Conservation (phyloP, 371 early-diverging fungal species). For the Syncephalastrum monosporum region DNA sequence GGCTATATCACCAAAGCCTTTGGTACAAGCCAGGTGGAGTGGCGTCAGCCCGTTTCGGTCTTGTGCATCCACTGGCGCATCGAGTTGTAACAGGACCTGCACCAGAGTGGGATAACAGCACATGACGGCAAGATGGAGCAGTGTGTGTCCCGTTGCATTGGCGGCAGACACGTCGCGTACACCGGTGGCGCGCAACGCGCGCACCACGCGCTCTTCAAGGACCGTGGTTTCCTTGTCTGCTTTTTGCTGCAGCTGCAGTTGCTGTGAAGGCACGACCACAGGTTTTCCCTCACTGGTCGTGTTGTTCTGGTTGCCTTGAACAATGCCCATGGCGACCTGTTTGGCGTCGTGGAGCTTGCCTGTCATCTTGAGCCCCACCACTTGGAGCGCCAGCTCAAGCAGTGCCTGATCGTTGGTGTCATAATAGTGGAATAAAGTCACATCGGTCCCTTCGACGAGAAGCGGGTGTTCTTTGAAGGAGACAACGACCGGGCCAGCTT, state of each 20-base stretch:
- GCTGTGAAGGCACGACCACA: too few species aligned
- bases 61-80: slow-evolving; percentile 9
- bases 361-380: slow-evolving; percentile 76
- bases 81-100: slow-evolving; percentile 11
- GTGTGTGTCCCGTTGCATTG: slow-evolving; percentile 30
- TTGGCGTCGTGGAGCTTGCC: slow-evolving; percentile 68
- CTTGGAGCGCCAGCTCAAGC: slow-evolving; percentile 80
- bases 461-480: slow-evolving; percentile 52
- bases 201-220: slow-evolving; percentile 11
- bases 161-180: slow-evolving; percentile 11
- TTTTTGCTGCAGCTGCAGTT: too few species aligned
- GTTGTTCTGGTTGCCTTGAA: slow-evolving; percentile 30
- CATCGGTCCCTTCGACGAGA: slow-evolving; percentile 39
- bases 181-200: slow-evolving; percentile 11
- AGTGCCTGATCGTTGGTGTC: slow-evolving; percentile 76
- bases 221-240: background rate
- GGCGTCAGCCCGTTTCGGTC: slow-evolving; percentile 39
- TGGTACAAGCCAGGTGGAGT: slow-evolving; percentile 34
- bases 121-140: slow-evolving; percentile 38
- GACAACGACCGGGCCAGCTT: slow-evolving; percentile 73
- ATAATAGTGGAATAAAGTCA: slow-evolving; percentile 57
- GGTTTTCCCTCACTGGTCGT: background rate
- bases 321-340: slow-evolving; percentile 69
- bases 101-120: slow-evolving; percentile 19
- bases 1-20: slow-evolving; percentile 28